Conservation (phyloP, 2,329 filamentous ascomycete genomes). For the Hypocreales sp. region DNA sequence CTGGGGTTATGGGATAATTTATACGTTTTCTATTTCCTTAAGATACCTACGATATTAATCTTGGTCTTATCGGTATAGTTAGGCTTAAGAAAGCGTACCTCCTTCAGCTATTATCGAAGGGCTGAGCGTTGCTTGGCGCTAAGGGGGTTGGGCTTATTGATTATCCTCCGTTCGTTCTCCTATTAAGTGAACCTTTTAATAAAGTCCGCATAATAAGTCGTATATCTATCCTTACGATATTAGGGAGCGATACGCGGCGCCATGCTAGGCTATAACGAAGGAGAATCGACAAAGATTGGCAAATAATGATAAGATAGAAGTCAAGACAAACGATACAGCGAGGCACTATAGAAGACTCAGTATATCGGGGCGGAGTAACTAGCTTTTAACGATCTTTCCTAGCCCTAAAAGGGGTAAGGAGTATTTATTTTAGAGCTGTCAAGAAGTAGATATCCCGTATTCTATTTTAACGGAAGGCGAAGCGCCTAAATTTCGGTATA, state of each 20-base stretch:
- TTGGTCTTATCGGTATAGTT: neutral
- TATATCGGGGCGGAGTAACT: neutral
- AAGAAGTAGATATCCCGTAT: neutral
- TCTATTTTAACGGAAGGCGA: too few species aligned
- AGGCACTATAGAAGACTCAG: too few species aligned
- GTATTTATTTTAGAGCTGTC: neutral
- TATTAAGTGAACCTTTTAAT: neutral
- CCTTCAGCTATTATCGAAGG: neutral
- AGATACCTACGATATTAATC: neutral
- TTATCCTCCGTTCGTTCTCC: neutral
- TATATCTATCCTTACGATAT: neutral
- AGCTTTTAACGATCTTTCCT: neutral
- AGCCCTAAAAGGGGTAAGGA: neutral
- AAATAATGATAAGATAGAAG: neutral
- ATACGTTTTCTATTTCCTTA: neutral
- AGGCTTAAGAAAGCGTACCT: neutral
- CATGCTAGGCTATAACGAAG: neutral
- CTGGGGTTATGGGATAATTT: neutral
- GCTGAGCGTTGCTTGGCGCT: neutral
- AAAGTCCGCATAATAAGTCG: neutral
- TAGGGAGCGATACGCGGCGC: neutral
- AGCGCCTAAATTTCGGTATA: too few species aligned
- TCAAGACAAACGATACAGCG: neutral
- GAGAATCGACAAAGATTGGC: neutral
- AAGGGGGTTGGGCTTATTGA: neutral